Base-by-base conservation (phyloP, 2,329 filamentous ascomycete species). In the Periglandula ipomoeae region DNA sequence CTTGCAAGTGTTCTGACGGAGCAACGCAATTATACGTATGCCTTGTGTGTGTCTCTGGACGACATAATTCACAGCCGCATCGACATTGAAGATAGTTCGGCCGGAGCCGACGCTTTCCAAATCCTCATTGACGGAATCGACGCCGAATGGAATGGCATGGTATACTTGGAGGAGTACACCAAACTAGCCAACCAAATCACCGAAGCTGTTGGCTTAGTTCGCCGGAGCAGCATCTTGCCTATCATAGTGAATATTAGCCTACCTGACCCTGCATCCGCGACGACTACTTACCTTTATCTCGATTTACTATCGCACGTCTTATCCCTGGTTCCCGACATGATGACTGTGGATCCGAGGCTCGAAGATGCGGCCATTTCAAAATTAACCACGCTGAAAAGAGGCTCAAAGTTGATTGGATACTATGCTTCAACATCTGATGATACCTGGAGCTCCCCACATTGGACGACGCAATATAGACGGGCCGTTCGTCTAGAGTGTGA, bases 21-120 rank as follows among this genome's bases (percentile, higher is more conserved):
- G 55, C 69, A 76, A 30, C 74, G 81, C 8, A 71, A 69, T 10
- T 85, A 82, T 56, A 88, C 85, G 0, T 85, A 84, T 57, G 82
- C 84, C 5, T 70, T 85, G 0, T 79, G 79, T 3, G 69, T 87
- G 77, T 2, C 63, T 85, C 2, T 78, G 77, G 43, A 23, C 0
- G 72, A 75, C 15, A 63, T 88, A 3, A 58, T 82, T 1, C 63
- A 71, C 1, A 67, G 69, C 10, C 65, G 73, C 2, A 57, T 82
- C 19, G 78, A 86, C 50, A 73, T 86, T 10, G 80, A 85, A 55
- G 76, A 81, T 23, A 64, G 84, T 19, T 82, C 85, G 51, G 75
- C 75, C n/a, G 82, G 81, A 4, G 77, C 75, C 3, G 84, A 87
- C 61, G 82, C 81, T 5, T 76, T 87, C 27, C 81, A 86, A 57